phyloP scores from a whole-genome alignment of 2,329 filamentous ascomycete genomes.

The Xenoacremonium recifei region DNA sequence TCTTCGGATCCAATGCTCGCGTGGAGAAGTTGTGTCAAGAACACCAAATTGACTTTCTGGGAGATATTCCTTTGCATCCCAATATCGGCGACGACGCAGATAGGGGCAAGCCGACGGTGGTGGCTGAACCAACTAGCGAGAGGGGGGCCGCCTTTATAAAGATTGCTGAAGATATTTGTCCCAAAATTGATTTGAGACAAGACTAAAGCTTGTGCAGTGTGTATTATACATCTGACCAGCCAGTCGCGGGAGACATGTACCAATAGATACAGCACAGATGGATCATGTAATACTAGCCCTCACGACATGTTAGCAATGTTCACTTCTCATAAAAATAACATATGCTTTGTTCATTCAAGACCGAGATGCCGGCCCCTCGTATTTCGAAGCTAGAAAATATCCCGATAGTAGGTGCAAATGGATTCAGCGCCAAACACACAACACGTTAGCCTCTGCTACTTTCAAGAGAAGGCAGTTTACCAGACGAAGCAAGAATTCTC shows the following conservation, averaged over 20 bases:
- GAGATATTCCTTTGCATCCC: slow-evolving; percentile 84
- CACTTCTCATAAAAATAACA: too few species aligned
- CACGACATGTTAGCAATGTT: too few species aligned
- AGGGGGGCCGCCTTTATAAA: slow-evolving; percentile 70
- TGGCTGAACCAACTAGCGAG: slow-evolving; percentile 75
- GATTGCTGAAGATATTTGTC: slow-evolving; percentile 59
- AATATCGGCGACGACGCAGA: slow-evolving; percentile 87
- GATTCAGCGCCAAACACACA: slow-evolving; percentile 21
- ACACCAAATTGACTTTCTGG: slow-evolving; percentile 75
- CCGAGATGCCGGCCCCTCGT: slow-evolving; percentile 21
- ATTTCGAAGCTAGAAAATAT: slow-evolving; percentile 14
- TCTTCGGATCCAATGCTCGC: slow-evolving; percentile 68
- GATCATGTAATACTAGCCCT: too few species aligned
- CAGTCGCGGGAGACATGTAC: too few species aligned
- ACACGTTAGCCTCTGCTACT: slow-evolving; percentile 44
- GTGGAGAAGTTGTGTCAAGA: slow-evolving; percentile 69
- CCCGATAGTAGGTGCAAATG: slow-evolving; percentile 16
- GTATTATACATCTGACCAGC: too few species aligned
- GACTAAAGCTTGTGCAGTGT: slow-evolving; percentile 9
- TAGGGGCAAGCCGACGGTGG: slow-evolving; percentile 83
- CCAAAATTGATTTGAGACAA: slow-evolving; percentile 38
- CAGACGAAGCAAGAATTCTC: slow-evolving; percentile 30
- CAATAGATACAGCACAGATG: too few species aligned
- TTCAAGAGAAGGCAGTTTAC: slow-evolving; percentile 34
- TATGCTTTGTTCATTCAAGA: too few species aligned